phyloP scores from a whole-genome alignment of 1,284 basidiomycete species.

The Papiliotrema fonsecae region DNA sequence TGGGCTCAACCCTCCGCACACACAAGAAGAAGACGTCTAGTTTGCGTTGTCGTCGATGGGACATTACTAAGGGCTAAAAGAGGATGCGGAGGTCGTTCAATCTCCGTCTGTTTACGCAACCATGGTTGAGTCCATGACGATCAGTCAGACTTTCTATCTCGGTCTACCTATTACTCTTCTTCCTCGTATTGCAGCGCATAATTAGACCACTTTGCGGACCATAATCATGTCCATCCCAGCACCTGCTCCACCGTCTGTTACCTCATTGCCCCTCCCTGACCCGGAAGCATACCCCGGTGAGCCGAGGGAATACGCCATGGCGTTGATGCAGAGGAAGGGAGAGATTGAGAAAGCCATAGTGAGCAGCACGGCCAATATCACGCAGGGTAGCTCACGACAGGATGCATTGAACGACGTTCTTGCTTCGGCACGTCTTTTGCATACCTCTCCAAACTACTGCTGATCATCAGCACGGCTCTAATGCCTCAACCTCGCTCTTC shows the following conservation, averaged over 20 bases:
- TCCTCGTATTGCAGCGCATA: too few relatives aligned
- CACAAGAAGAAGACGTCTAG: too few relatives aligned
- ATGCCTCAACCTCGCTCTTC: constrained; percentile 59
- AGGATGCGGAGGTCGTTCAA: too few relatives aligned
- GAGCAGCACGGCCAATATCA: constrained; percentile 6
- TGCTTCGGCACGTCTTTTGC: constrained; percentile 16
- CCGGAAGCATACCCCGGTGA: constrained; percentile 40
- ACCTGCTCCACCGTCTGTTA: constrained; percentile 14
- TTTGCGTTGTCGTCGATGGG: too few relatives aligned
- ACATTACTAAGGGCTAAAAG: too few relatives aligned
- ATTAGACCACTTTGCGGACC: too few relatives aligned
- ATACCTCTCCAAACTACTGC: neutral
- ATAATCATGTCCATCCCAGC: constrained; percentile 19
- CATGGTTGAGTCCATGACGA: too few relatives aligned
- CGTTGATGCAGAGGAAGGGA: constrained; percentile 44
- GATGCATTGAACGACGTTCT: constrained; percentile 35
- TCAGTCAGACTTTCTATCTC: too few relatives aligned
- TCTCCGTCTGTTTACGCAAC: too few relatives aligned
- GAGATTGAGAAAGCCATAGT: constrained; percentile 46
- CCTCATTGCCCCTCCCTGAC: constrained; percentile 35
- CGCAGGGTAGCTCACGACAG: constrained; percentile 10
- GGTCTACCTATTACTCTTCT: too few relatives aligned
- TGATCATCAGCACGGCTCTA: constrained; percentile 31
- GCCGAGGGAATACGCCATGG: constrained; percentile 41
- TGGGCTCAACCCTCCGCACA: too few relatives aligned